Base-by-base conservation (phyloP, 2,329 filamentous ascomycete genomes). In the Colletotrichum sansevieriae region DNA sequence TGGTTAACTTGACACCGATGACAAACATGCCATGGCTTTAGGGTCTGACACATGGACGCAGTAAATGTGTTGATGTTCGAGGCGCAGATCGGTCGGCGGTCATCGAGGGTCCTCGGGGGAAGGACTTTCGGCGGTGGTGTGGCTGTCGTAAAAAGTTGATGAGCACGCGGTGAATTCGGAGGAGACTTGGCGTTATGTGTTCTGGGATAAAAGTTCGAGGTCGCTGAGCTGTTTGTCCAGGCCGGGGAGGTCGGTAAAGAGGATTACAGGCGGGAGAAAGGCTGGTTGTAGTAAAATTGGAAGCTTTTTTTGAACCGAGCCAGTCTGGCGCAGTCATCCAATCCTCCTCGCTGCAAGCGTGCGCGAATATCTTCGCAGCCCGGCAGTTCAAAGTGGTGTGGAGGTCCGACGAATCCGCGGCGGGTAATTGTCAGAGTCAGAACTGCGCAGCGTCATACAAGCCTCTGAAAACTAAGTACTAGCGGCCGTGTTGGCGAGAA, bases 1-100 rank as follows among this genome's bases (percentile, higher is more conserved):
- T 70, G 51, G 66, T 52, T 70, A 70, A 39, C 56, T 67, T 33
- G 49, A 70, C n/a, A 67, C 37, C 44, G 57, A 61, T 61, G 63
- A 70, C 63, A 61, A 67, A 49, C 66, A 61, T 70, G 66, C 63
- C 66, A 70, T 70, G 63, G 51, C 56, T 70, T 55, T 61, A 46
- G 49, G 66, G 33, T 61, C 55, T 67, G 66, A 67, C 66, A 70
- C 56, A 70, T 70, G 63, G 57, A 67, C 49, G 63, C 63, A 66
- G 35, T 69, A 47, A 25, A 37, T 39, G 39, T 54, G 33, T 52
- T 56, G 43, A 15, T 22, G 25, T 55, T 65, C 41, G 56, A 51
- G 25, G 56, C 56, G 49, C 56, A 57, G 51, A n/a, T 41, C 51
- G 63, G 47, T 66, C 41, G 18, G 25, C 35, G 49, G 60, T 44